Conservation (phyloP, 345 rosid genomes). For the Gossypium sturtianum region DNA sequence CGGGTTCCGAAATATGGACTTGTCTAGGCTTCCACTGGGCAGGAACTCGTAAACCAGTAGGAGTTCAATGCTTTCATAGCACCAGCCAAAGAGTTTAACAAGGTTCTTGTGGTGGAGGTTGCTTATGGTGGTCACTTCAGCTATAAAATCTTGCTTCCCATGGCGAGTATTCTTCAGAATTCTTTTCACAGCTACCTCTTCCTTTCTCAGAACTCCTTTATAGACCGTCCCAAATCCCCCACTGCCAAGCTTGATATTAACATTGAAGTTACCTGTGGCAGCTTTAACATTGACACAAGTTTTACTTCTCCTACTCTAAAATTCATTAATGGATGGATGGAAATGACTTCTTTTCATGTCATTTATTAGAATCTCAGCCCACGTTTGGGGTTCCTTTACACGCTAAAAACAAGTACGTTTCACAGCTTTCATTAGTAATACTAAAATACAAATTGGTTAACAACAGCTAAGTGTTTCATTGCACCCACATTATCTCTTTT, state of each 20-base stretch:
- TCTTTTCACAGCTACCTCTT: conserved; percentile 62
- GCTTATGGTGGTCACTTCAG: conserved; percentile 71
- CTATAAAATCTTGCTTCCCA: conserved; percentile 74
- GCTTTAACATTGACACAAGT: conserved; percentile 20
- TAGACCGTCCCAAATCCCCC: conserved; percentile 81
- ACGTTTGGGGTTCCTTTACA: too few relatives aligned
- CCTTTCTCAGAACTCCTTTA: conserved; percentile 42
- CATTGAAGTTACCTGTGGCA: conserved; percentile 50
- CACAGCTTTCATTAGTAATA: too few relatives aligned
- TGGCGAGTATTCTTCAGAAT: conserved; percentile 52
- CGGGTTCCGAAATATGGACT: conserved; percentile 29
- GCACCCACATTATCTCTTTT: too few relatives aligned
- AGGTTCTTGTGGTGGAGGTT: conserved; percentile 57
- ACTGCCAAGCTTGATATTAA: conserved; percentile 53
- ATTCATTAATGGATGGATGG: too few relatives aligned
- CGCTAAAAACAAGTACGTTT: too few relatives aligned
- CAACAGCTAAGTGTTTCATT: too few relatives aligned
- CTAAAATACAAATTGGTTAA: too few relatives aligned
- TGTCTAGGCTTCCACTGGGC: conserved; percentile 67
- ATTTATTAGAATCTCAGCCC: too few relatives aligned
- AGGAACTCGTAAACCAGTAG: conserved; percentile 68
- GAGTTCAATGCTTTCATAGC: conserved; percentile 43
- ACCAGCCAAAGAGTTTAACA: conserved; percentile 76
- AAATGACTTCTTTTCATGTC: too few relatives aligned
- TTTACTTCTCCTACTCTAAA: too few relatives aligned